Conservation (phyloP, 192 early-diverging fungal species). For the Cladochytrium replicatum region DNA sequence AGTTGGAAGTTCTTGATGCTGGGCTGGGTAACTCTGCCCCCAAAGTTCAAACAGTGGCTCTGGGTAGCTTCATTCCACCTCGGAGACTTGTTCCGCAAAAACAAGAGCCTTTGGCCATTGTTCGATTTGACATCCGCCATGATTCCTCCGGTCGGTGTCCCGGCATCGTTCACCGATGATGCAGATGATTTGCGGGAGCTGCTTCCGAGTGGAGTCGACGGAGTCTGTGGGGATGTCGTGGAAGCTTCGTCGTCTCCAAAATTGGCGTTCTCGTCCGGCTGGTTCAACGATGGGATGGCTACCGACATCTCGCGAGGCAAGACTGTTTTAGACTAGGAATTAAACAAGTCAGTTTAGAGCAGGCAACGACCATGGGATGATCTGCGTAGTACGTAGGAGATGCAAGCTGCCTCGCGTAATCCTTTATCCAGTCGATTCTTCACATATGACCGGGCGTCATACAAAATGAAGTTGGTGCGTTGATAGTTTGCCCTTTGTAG, state of each 20-base stretch:
- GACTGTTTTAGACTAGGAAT: constrained; percentile 40
- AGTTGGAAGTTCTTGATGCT: constrained; percentile 57
- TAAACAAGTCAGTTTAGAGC: background rate
- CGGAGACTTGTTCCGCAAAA: constrained; percentile 52
- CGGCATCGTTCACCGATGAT: background rate
- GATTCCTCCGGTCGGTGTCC: constrained; percentile 35
- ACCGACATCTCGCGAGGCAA: constrained; percentile 47
- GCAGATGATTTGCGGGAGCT: no score
- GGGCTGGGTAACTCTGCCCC: constrained; percentile 51
- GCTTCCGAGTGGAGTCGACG: no score
- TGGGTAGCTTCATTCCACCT: constrained; percentile 59
- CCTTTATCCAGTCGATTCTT: constrained; percentile 32
- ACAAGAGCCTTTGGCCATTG: constrained; percentile 40
- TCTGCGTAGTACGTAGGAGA: constrained; percentile 39
- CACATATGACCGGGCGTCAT: constrained; percentile 41
- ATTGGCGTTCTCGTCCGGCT: background rate
- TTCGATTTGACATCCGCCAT: constrained; percentile 37
- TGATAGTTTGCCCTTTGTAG: constrained; percentile 38
- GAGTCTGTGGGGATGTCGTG: background rate
- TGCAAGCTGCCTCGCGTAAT: constrained; percentile 36
- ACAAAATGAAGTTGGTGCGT: constrained; percentile 43
- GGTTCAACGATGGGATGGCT: constrained; percentile 33
- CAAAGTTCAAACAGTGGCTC: constrained; percentile 53
- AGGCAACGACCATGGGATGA: constrained; percentile 7
- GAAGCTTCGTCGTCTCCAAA: background rate